phyloP scores from a whole-genome alignment of 306 rosid genomes.

The Nissolia schottii region DNA sequence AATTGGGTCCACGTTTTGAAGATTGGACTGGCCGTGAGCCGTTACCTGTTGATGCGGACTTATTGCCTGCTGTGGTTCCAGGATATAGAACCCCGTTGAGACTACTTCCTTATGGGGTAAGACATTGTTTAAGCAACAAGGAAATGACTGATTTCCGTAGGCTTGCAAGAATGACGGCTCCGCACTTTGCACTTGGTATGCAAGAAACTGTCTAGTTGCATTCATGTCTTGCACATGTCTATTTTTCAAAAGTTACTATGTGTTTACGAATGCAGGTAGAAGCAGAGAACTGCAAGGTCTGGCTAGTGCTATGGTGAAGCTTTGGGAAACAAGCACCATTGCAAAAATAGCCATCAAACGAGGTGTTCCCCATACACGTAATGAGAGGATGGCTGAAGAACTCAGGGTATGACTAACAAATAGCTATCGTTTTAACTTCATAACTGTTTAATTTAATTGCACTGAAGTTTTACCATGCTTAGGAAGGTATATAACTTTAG shows the following conservation, averaged over 20 bases:
- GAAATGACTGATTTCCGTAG: conserved; percentile 68
- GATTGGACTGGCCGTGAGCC: conserved; percentile 95
- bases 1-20: conserved; percentile 75
- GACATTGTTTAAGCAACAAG: conserved; percentile 48
- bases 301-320: conserved; percentile 75
- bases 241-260: conserved; percentile 2
- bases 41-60: conserved; percentile 90
- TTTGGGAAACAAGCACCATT: conserved; percentile 84
- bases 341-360: conserved; percentile 95
- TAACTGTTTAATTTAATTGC: conserved; percentile 17
- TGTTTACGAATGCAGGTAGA: conserved; percentile 57
- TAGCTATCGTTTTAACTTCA: not conserved
- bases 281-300: conserved; percentile 90
- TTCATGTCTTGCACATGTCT: conserved; percentile 4
- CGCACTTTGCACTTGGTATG: conserved; percentile 93
- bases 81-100: conserved; percentile 74
- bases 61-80: conserved; percentile 59
- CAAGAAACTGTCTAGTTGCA: conserved; percentile 24
- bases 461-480: conserved; percentile 3
- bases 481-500: not conserved
- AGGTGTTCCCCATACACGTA: conserved; percentile 73
- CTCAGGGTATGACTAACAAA: conserved; percentile 60
- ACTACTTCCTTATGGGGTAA: conserved; percentile 74
- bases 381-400: conserved; percentile 94
- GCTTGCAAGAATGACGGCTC: conserved; percentile 71